Percentiles rank a stretch among this genome's conserved stretches.
Conservation (phyloP, 352 stramenopile genomes). For the Globisporangium paroecandrum region DNA sequence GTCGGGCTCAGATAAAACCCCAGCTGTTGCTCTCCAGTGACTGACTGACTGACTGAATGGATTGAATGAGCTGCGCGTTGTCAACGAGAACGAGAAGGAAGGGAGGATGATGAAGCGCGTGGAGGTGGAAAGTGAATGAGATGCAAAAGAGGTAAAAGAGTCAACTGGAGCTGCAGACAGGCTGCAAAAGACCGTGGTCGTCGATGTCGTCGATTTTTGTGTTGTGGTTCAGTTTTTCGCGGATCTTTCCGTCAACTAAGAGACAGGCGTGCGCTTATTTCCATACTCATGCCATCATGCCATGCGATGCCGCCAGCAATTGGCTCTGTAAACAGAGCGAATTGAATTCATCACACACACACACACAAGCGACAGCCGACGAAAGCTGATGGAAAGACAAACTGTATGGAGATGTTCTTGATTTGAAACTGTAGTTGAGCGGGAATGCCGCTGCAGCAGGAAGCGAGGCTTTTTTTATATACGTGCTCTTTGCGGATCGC, state of each 20-base stretch:
- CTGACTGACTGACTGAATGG: background rate
- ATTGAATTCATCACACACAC: too few species aligned
- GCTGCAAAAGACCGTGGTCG: background rate
- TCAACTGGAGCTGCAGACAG: background rate
- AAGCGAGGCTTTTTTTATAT: background rate
- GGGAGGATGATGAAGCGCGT: background rate
- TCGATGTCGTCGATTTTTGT: background rate
- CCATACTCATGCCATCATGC: background rate
- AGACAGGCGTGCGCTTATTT: background rate
- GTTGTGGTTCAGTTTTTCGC: constrained; percentile 1
- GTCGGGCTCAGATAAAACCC: constrained; percentile 3
- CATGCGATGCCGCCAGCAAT: background rate
- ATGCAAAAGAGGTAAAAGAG: background rate
- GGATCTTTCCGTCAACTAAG: constrained; percentile 1
- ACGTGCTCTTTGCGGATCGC: background rate
- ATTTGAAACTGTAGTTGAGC: too few species aligned
- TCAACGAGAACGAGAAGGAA: background rate
- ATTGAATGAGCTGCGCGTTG: background rate
- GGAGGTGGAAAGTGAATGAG: background rate
- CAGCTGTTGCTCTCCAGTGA: background rate
- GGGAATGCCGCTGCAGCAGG: background rate
- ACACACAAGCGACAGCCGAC: too few species aligned
- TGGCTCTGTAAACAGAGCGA: too few species aligned
- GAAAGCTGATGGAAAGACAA: too few species aligned
- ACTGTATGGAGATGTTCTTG: too few species aligned